Evolutionary conservation across 345 rosid genomes (phyloP), one percentile per base, ranked within the genome.

Genomic region (Boechera divaricarpa): DNA sequence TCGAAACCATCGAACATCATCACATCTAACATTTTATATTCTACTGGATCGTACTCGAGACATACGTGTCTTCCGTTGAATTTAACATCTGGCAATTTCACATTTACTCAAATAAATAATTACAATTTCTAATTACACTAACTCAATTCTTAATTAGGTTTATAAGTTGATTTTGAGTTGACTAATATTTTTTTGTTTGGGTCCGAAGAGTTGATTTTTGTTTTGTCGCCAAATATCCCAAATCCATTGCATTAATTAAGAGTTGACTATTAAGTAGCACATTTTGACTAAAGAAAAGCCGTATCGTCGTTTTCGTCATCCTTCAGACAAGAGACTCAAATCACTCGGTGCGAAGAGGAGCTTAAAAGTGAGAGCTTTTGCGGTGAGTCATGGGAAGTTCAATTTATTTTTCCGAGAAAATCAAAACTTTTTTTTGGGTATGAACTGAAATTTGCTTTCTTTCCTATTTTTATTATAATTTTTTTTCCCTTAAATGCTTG

Each of bases 21-120:
- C 39, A 55, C 54, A 39, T 41, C 57, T 65, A 70, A 57, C 11
- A 57, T 56, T 57, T 31, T 70, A 44, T 57, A 70, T 18, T 70
- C n/a, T 0, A 58, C 57, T 3, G 45, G 56, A 12, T 70, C 66
- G 56, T 70, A 70, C 0, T 66, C 66, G 15, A 70, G 74, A 58
- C 56, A 56, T 44, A 33, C 66, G 74, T 16, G 10, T 70, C 56
- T 70, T 45, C 45, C 26, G 1, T 45, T 44, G 32, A 18, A 32
- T 12, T 15, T 24, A 29, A 56, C 65, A 42, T 56, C 32, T 0
- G 64, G 65, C 44, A 57, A n/a, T 31, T 16, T 57, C 65, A 70
- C 1, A 21, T 21, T 21, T 21, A 21, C 24, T 21, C 24, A 21
- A 21, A 21, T 21, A 21, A 21, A 21, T 21, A 21, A 1, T 21